Conservation (phyloP, 2,329 filamentous ascomycete genomes). For the Alternaria gansuensis region DNA sequence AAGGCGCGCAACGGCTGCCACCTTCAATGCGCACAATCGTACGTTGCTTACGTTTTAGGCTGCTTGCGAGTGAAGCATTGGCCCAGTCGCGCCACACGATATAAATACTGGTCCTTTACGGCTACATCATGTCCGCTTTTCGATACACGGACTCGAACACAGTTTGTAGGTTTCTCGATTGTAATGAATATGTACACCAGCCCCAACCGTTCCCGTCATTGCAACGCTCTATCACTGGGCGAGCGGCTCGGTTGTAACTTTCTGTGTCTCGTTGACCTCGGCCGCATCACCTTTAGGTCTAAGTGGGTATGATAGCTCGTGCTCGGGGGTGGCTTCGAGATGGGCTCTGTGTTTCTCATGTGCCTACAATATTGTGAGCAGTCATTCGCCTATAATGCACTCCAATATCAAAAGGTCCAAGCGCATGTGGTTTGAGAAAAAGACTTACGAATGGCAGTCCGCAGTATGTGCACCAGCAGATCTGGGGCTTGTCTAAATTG, state of each 20-base stretch:
- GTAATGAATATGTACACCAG: constrained; percentile 43
- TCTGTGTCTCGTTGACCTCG: constrained; percentile 66
- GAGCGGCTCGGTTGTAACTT: constrained; percentile 66
- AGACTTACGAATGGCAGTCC: constrained; percentile 86
- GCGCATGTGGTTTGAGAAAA: background rate
- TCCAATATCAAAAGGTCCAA: background rate
- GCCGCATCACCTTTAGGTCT: constrained; percentile 66
- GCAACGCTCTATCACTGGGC: constrained; percentile 63
- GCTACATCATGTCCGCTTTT: background rate
- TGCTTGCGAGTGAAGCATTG: background rate
- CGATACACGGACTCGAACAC: background rate
- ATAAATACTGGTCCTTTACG: background rate
- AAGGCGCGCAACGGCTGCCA: background rate
- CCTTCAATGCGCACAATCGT: background rate
- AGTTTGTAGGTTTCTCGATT: constrained; percentile 11
- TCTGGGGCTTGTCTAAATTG: constrained; percentile 97
- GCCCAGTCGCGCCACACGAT: background rate
- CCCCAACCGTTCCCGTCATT: background rate
- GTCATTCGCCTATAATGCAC: background rate
- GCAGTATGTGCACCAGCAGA: constrained; percentile 89
- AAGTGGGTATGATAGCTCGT: constrained; percentile 82
- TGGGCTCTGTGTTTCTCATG: constrained; percentile 87
- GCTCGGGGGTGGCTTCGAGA: constrained; percentile 81
- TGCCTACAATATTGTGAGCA: constrained; percentile 66
- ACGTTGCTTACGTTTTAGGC: background rate